Conservation (phyloP, 2,329 filamentous ascomycete genomes). For the Diaporthe ampelina region DNA sequence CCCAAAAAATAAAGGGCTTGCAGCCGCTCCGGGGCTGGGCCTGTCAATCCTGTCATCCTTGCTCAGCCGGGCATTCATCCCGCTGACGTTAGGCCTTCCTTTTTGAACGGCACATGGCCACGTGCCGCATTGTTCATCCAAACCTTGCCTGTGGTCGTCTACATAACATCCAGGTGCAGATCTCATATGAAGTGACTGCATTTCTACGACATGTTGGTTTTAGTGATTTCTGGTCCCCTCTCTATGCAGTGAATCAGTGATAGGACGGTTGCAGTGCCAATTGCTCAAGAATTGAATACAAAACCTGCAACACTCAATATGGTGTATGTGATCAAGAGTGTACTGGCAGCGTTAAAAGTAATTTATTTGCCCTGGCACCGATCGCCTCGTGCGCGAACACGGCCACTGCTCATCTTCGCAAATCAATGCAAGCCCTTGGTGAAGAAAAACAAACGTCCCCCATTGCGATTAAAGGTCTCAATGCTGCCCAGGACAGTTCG, state of each 20-base stretch:
- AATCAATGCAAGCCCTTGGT: background rate
- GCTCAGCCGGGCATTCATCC: constrained; percentile 1
- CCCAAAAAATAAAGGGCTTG: constrained; percentile 37
- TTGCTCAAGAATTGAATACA: background rate
- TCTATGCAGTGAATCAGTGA: no score
- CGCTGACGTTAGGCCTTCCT: constrained; percentile 1
- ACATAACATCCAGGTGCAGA: constrained; percentile 1
- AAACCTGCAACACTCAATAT: background rate
- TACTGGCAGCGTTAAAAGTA: background rate
- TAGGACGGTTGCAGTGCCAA: no score
- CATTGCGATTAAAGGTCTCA: constrained; percentile 21
- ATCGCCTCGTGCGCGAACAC: background rate
- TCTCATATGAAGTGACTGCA: background rate
- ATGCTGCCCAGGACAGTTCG: constrained; percentile 28
- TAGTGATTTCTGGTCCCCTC: background rate
- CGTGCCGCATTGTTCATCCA: constrained; percentile 26
- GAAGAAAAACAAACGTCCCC: constrained; percentile 13
- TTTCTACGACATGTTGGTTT: background rate
- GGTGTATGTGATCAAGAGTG: background rate
- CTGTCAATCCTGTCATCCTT: constrained; percentile 21
- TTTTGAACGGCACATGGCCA: constrained; percentile 13
- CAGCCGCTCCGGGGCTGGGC: constrained; percentile 30
- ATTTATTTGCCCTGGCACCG: constrained; percentile 1
- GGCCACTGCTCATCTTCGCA: background rate
- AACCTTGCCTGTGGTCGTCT: background rate